Percentiles rank a stretch among this genome's conserved stretches.
Conservation (phyloP, 1,139 yeast genomes). For the Arxiozyma slooffiae region DNA sequence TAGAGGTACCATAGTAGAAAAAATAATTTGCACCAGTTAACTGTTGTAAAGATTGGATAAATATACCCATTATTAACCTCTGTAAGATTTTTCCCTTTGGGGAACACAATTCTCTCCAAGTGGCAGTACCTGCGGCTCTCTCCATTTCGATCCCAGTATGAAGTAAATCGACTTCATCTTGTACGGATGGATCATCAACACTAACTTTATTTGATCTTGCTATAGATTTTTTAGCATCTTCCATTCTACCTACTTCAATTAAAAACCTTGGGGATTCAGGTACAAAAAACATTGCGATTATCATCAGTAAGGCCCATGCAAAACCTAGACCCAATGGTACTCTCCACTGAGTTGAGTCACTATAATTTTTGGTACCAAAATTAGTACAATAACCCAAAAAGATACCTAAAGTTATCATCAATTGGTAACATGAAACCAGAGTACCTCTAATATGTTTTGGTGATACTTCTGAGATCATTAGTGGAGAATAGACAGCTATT, state of each 20-base stretch:
- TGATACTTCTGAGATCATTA: conserved; percentile 54
- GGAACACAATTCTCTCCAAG: conserved; percentile 11
- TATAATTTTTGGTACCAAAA: conserved; percentile 11
- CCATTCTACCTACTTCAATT: conserved; percentile 8
- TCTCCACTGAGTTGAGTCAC: conserved; percentile 13
- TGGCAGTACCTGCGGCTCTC: conserved; percentile 11
- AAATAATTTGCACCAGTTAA: conserved; percentile 13
- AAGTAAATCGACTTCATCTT: conserved; percentile 9
- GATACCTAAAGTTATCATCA: conserved; percentile 13
- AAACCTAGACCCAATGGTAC: conserved; percentile 12
- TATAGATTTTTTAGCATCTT: conserved; percentile 48
- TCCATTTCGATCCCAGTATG: conserved; percentile 9
- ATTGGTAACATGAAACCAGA: conserved; percentile 10
- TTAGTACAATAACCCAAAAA: conserved; percentile 13
- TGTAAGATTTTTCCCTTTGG: conserved; percentile 9
- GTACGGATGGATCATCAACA: conserved; percentile 10
- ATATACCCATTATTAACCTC: conserved; percentile 9
- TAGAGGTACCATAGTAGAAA: conserved; percentile 13
- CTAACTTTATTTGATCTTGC: conserved; percentile 47
- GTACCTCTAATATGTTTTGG: conserved; percentile 48
- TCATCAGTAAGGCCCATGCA: conserved; percentile 11
- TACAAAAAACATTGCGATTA: conserved; percentile 11
- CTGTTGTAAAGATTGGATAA: conserved; percentile 11
- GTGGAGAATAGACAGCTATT: conserved; percentile 49
- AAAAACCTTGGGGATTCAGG: conserved; percentile 15